Conservation (phyloP, 2,329 filamentous ascomycete genomes). For the Calonectria hongkongensis region DNA sequence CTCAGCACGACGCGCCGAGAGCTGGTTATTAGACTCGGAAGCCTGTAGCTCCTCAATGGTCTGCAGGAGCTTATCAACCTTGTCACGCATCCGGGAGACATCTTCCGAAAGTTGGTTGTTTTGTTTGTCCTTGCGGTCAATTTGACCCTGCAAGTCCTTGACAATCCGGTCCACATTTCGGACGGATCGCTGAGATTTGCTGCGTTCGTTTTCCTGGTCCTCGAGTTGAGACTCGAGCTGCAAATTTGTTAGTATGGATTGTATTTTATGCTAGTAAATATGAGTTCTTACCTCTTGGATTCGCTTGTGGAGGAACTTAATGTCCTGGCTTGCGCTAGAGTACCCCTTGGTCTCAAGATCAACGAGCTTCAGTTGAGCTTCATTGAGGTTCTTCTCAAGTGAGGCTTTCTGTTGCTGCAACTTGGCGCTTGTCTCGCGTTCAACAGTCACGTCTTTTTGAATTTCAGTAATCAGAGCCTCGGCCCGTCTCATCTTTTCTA, state of each 20-base stretch:
- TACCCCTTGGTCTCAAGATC: slow-evolving; percentile 98
- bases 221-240: slow-evolving; percentile 93
- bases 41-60: slow-evolving; percentile 96
- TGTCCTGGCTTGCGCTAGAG: slow-evolving; percentile 94
- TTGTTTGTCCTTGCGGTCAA: slow-evolving; percentile 94
- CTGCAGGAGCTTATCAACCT: slow-evolving; percentile 89
- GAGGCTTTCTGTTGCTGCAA: slow-evolving; percentile 93
- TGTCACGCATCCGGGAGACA: slow-evolving; percentile 89
- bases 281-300: slow-evolving; percentile 89
- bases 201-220: slow-evolving; percentile 85
- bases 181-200: slow-evolving; percentile 88
- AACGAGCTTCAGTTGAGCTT: slow-evolving; percentile 91
- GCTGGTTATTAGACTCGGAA: slow-evolving; percentile 86
- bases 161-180: slow-evolving; percentile 96
- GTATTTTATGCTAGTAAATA: not conserved
- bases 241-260: slow-evolving; percentile 45
- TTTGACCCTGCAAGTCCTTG: slow-evolving; percentile 92
- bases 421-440: slow-evolving; percentile 87
- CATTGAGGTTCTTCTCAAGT: slow-evolving; percentile 92
- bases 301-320: slow-evolving; percentile 94
- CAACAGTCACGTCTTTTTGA: slow-evolving; percentile 91
- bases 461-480: slow-evolving; percentile 91
- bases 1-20: slow-evolving; percentile 89
- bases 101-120: slow-evolving; percentile 89
- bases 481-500: slow-evolving; percentile 97